Evolutionary conservation across 768 basidiomycete species (phyloP).

Genomic region (Suillus lakei): DNA sequence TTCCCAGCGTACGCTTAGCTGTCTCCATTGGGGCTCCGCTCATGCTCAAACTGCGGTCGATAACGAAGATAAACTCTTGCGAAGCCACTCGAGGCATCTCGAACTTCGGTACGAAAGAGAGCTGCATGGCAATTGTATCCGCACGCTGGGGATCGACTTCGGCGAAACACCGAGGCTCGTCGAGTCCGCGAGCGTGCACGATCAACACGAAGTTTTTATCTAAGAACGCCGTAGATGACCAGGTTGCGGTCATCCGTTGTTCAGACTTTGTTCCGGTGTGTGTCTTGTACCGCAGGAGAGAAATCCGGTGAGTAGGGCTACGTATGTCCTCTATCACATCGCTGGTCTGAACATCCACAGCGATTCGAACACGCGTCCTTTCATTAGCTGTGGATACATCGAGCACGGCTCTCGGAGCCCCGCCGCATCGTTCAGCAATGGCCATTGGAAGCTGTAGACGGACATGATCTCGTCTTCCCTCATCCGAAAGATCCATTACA

Average conservation of each 20-base stretch:
- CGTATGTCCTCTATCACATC: conserved; percentile 43
- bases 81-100: conserved; percentile 42
- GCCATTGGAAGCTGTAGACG: conserved; percentile 56
- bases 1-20: conserved; percentile 49
- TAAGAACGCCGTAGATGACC: conserved; percentile 48
- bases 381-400: conserved; percentile 32
- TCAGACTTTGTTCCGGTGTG: conserved; percentile 39
- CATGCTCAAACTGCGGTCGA: conserved; percentile 69
- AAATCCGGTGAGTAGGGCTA: conserved; percentile 53
- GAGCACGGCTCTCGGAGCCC: conserved; percentile 41
- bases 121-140: conserved; percentile 51
- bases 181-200: conserved; percentile 52
- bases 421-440: conserved; percentile 58
- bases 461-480: conserved; percentile 51
- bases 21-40: conserved; percentile 40
- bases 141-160: conserved; percentile 39
- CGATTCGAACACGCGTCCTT: conserved; percentile 45
- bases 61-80: conserved; percentile 64
- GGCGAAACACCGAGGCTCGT: conserved; percentile 59
- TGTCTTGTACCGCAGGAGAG: conserved; percentile 38
- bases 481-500: conserved; percentile 56
- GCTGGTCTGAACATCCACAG: conserved; percentile 54
- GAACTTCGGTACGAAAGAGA: conserved; percentile 59
- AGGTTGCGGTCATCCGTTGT: conserved; percentile 44
- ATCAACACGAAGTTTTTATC: conserved; percentile 54